Evolutionary conservation across 2,329 filamentous ascomycete genomes (phyloP).

Genomic region (Cercospora berteroae): DNA sequence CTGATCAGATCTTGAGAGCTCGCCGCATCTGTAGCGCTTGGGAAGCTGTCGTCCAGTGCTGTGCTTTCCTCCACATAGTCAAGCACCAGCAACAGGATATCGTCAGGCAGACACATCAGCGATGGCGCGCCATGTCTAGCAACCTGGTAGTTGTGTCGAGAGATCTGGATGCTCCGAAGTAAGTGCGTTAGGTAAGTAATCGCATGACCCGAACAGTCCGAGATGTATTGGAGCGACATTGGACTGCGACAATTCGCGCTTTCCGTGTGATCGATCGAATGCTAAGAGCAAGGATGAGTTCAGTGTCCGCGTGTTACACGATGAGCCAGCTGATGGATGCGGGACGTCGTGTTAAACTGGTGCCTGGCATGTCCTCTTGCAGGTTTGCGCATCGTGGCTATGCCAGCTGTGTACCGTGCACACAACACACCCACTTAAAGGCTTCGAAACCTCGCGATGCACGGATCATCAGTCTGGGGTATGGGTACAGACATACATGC

Average conservation of each 20-base stretch:
- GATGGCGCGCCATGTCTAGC: background rate
- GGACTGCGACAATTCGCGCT: background rate
- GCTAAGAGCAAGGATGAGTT: background rate
- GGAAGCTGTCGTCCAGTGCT: background rate
- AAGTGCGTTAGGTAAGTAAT: background rate
- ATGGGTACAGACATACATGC: background rate
- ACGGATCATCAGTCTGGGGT: background rate
- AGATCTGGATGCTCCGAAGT: constrained; percentile 1
- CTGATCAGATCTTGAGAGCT: background rate
- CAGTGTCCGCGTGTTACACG: background rate
- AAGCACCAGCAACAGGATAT: constrained; percentile 1
- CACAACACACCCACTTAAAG: background rate
- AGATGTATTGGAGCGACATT: constrained; percentile 6
- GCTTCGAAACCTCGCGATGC: background rate
- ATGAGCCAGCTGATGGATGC: background rate
- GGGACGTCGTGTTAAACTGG: background rate
- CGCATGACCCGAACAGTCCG: background rate
- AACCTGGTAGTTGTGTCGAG: background rate
- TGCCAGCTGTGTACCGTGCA: background rate
- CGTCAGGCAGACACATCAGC: constrained; percentile 8
- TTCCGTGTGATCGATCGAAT: background rate
- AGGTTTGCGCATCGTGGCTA: constrained; percentile 1
- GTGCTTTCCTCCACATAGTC: background rate
- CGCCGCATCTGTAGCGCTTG: background rate
- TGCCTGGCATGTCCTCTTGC: background rate